A percentile compares a stretch with the other conserved stretches of the same genome.
Evolutionary conservation across 1,139 yeast species (phyloP).

Genomic region (Scheffersomyces segobiensis): DNA sequence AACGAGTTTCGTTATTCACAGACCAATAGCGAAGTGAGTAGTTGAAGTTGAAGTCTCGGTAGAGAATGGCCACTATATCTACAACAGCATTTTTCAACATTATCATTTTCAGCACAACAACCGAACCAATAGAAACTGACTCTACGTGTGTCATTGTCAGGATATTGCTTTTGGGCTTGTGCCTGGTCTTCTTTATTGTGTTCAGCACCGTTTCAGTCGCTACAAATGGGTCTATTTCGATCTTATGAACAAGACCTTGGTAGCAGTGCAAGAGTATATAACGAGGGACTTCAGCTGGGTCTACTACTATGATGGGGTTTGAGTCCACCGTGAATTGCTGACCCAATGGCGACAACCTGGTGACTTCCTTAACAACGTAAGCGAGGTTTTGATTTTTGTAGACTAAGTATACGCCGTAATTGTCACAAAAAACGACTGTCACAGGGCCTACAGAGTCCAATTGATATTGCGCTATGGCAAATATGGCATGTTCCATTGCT

Average conservation of each 20-base stretch:
- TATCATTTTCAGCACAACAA: conserved; percentile 27
- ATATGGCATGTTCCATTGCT: conserved; percentile 6
- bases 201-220: not conserved
- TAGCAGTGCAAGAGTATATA: conserved; percentile 29
- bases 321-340: conserved; percentile 31
- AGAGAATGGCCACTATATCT: conserved; percentile 28
- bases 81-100: conserved; percentile 4
- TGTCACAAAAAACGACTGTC: not conserved
- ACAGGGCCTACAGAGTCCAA: not conserved
- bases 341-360: conserved; percentile 23
- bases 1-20: conserved; percentile 7
- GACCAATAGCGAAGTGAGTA: conserved; percentile 33
- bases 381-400: conserved; percentile 1
- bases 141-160: conserved; percentile 2
- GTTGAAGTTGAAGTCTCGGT: conserved; percentile 36
- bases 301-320: conserved; percentile 22
- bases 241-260: conserved; percentile 29
- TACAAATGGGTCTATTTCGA: conserved; percentile 1
- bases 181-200: conserved; percentile 1
- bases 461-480: conserved; percentile 15
- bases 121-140: conserved; percentile 26
- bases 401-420: conserved; percentile 8
- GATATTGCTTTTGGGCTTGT: not conserved
- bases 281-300: conserved; percentile 8
- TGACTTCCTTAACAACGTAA: conserved; percentile 5